phyloP scores from a whole-genome alignment of 768 basidiomycete genomes.

The Suillus weaverae region DNA sequence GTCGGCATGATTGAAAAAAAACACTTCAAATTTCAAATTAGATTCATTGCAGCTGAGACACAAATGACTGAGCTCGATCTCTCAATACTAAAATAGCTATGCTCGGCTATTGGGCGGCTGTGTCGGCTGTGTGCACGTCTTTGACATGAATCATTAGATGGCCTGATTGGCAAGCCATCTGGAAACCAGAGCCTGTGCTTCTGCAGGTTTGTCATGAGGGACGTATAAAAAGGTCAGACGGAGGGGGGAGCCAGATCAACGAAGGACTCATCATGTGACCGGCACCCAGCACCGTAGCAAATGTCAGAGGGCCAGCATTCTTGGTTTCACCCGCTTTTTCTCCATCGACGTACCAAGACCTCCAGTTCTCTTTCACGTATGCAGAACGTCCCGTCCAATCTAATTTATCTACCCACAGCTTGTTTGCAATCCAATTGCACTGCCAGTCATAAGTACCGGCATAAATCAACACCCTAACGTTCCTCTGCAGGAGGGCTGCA shows the following conservation, averaged over 20 bases:
- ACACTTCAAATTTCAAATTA: conserved; percentile 1
- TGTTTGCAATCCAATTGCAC: conserved; percentile 67
- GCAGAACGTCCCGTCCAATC: conserved; percentile 59
- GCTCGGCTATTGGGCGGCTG: background rate
- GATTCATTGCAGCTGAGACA: background rate
- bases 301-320: conserved; percentile 57
- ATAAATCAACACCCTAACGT: conserved; percentile 52
- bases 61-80: background rate
- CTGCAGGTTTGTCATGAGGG: conserved; percentile 67
- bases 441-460: conserved; percentile 57
- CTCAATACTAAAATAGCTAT: background rate
- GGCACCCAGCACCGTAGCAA: conserved; percentile 62
- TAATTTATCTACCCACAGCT: conserved; percentile 56
- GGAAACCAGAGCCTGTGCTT: conserved; percentile 61
- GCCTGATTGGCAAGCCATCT: conserved; percentile 54
- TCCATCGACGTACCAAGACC: conserved; percentile 58
- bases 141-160: conserved; percentile 28
- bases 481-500: conserved; percentile 53
- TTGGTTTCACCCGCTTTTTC: conserved; percentile 56
- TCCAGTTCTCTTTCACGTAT: conserved; percentile 44
- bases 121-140: background rate
- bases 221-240: conserved; percentile 42
- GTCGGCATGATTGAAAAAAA: background rate
- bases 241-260: background rate
- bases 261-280: conserved; percentile 67